phyloP scores from a whole-genome alignment of 371 early-diverging fungal genomes.

The Mucor racemosus region DNA sequence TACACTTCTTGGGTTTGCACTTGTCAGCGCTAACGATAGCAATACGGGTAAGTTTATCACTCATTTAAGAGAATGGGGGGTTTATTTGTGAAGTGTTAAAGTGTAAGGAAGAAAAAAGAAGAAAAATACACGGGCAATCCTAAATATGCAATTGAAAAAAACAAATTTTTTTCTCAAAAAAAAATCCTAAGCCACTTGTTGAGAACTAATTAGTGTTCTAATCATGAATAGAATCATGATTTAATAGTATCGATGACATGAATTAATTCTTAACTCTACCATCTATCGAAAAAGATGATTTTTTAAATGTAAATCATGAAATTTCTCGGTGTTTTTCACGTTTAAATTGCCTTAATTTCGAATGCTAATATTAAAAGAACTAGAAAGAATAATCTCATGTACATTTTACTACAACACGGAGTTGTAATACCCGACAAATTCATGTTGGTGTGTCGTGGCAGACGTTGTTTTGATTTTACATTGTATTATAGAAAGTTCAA shows the following conservation, averaged over 20 bases:
- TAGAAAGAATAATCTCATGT: slow-evolving; percentile 3
- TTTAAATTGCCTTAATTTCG: neutral
- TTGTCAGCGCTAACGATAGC: slow-evolving; percentile 98
- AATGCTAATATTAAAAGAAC: neutral
- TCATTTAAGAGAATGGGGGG: slow-evolving; percentile 50
- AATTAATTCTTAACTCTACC: no score
- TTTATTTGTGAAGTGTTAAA: slow-evolving; percentile 14
- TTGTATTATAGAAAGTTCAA: no score
- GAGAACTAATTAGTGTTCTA: neutral
- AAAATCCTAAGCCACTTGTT: slow-evolving; percentile 13
- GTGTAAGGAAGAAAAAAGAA: slow-evolving; percentile 23
- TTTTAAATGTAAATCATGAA: neutral
- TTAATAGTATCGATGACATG: neutral
- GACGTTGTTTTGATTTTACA: neutral
- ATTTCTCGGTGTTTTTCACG: neutral
- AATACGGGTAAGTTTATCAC: slow-evolving; percentile 86
- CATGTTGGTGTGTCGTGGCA: neutral
- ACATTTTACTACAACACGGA: neutral
- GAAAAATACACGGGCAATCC: slow-evolving; percentile 5
- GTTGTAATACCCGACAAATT: neutral
- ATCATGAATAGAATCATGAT: neutral
- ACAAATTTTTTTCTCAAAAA: slow-evolving; percentile 9
- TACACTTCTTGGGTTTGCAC: slow-evolving; percentile 99
- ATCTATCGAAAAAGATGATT: neutral
- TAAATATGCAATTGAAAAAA: slow-evolving; percentile 19